phyloP scores from a whole-genome alignment of 371 early-diverging fungal species.

The Mortierella polycephala region DNA sequence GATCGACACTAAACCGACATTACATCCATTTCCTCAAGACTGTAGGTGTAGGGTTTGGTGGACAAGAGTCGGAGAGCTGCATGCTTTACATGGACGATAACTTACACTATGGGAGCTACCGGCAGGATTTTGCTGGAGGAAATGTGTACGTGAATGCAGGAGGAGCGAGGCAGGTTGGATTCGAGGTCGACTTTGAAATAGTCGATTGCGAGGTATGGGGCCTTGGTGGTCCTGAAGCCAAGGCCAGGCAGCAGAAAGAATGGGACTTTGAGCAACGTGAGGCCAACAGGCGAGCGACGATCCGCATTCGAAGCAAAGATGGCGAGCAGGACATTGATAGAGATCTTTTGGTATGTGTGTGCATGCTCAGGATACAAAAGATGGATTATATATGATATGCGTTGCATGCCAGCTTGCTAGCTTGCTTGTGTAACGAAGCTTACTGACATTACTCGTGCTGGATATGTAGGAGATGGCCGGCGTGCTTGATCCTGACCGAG shows the following conservation, averaged over 20 bases:
- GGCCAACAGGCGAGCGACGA: slow-evolving; percentile 56
- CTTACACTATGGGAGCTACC: slow-evolving; percentile 60
- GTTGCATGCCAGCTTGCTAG: too few relatives aligned
- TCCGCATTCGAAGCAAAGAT: slow-evolving; percentile 60
- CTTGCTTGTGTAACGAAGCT: too few relatives aligned
- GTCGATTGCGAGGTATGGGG: slow-evolving; percentile 72
- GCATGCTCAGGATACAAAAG: neutral
- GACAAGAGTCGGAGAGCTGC: slow-evolving; percentile 50
- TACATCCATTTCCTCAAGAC: slow-evolving; percentile 64
- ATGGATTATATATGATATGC: neutral
- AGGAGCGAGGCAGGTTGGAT: slow-evolving; percentile 32
- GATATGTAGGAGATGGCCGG: slow-evolving; percentile 40
- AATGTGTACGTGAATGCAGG: slow-evolving; percentile 43
- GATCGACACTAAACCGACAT: slow-evolving; percentile 37
- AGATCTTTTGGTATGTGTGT: slow-evolving; percentile 32
- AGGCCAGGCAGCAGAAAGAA: slow-evolving; percentile 58
- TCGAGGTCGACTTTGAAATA: slow-evolving; percentile 59
- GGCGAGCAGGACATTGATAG: slow-evolving; percentile 53
- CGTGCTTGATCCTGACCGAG: slow-evolving; percentile 41
- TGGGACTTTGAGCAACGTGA: slow-evolving; percentile 72
- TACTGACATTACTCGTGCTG: neutral
- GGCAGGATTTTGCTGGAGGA: slow-evolving; percentile 56
- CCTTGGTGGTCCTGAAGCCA: slow-evolving; percentile 61
- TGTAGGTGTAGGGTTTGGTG: slow-evolving; percentile 71
- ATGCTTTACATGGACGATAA: slow-evolving; percentile 59